Base-by-base conservation (phyloP, 2,329 filamentous ascomycete species). In the Volutella citrinella region DNA sequence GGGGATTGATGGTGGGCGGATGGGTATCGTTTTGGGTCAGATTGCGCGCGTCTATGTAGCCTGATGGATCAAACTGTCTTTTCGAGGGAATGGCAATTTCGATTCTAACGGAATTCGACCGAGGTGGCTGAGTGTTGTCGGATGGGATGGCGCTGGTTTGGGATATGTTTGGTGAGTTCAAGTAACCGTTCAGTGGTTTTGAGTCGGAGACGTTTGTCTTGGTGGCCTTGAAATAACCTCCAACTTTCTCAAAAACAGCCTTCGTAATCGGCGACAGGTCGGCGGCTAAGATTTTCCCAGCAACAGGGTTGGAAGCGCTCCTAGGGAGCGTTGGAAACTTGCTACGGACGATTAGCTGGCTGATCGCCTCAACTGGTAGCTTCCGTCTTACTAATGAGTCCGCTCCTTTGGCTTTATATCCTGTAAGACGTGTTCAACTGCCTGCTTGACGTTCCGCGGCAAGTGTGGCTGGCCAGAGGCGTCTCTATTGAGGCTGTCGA, bases 401-500 rank as follows among this genome's bases (percentile, higher is more conserved):
- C 85, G 68, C 41, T 82, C 80, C n/a, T 82, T 76, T 3, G 80
- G 75, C 53, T 81, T 80, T 36, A 96, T 62, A 24, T 95, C 74
- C 43, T 82, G 79, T 37, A 87, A 77, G 19, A 96, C 70, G 57
- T 91, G 82, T 49, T 84, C 75, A 27, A 90, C 70, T 10, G 81
- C 83, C 48, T 82, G 79, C 48, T 86, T 82, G 28, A 90, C 67
- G 44, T 79, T 76, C 54, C 77, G 76, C 14, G 84, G 82, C 19
- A 72, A 71, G 26, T 75, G 72, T 29, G 71, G 66, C 16, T 76
- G 64, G 42, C 68, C 74, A 24, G 69, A 64, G 39, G 82, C 80
- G 56, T 91, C 86, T 45, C 71, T 69, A 54, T 93, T 89, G 29
- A 96, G 65, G 27, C 74, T 74, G 46, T 84, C 78, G 48, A 90